These are phyloP conservation scores for Ephemerocybe angulata DNA, from an alignment of 768 basidiomycete species.

Conservation along the genomic window DNA sequence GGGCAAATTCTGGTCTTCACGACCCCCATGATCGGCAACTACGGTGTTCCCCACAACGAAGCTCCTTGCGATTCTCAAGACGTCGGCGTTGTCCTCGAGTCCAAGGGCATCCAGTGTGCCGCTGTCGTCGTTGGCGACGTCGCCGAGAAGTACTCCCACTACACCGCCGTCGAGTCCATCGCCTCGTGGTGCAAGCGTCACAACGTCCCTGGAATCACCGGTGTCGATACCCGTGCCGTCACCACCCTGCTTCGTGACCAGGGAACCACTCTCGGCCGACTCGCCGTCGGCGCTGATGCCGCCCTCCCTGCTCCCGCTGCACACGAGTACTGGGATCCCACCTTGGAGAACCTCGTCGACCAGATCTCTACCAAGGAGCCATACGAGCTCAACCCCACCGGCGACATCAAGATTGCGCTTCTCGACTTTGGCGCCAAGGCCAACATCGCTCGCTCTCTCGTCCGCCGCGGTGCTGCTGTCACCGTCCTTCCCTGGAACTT, in stretches of 20 bases:
- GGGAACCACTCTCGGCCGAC: slow-evolving; percentile 90
- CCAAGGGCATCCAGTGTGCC: slow-evolving; percentile 83
- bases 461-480: slow-evolving; percentile 86
- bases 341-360: slow-evolving; percentile 87
- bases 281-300: slow-evolving; percentile 78
- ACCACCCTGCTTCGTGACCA: slow-evolving; percentile 92
- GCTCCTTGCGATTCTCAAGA: slow-evolving; percentile 69
- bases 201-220: slow-evolving; percentile 89
- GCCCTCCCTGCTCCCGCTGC: slow-evolving; percentile 53
- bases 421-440: slow-evolving; percentile 98
- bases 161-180: slow-evolving; percentile 89
- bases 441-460: slow-evolving; percentile 91
- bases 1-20: slow-evolving; percentile 99
- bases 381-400: slow-evolving; percentile 81
- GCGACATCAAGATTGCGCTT: slow-evolving; percentile 89
- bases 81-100: slow-evolving; percentile 88
- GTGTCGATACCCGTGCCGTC: slow-evolving; percentile 96
- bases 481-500: slow-evolving; percentile 98
- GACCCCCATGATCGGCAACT: slow-evolving; percentile 96
- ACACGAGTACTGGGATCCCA: slow-evolving; percentile 92
- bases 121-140: slow-evolving; percentile 93
- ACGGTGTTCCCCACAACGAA: slow-evolving; percentile 86
- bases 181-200: slow-evolving; percentile 91
- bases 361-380: slow-evolving; percentile 84
- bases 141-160: slow-evolving; percentile 92